A percentile compares a stretch with the other conserved stretches of the same genome.
These are phyloP conservation scores for Fragilaria radians DNA, from an alignment of 108 stramenopile species.

Conservation along the genomic window DNA sequence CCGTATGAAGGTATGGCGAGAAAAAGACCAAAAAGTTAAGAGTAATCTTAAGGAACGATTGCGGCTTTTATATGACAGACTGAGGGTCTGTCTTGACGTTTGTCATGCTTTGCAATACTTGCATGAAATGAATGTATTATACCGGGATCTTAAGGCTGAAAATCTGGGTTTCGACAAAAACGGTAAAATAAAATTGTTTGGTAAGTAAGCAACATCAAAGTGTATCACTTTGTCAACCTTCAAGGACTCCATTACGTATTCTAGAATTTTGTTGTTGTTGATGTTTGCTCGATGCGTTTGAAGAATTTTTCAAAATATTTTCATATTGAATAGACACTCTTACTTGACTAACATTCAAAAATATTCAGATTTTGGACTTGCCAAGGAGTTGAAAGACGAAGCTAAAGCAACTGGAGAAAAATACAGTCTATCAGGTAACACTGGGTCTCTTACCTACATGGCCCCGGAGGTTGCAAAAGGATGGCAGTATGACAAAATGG, in stretches of 20 bases:
- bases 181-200: background rate
- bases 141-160: conserved; percentile 22
- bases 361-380: conserved; percentile 65
- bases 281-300: no score
- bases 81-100: background rate
- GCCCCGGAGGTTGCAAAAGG: conserved; percentile 36
- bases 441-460: conserved; percentile 58
- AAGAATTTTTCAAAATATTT: no score
- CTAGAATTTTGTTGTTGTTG: background rate
- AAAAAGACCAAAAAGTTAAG: background rate
- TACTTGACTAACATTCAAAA: no score
- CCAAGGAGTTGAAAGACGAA: conserved; percentile 49
- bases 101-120: conserved; percentile 19
- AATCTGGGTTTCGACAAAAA: conserved; percentile 20
- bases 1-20: background rate
- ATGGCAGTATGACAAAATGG: conserved; percentile 40
- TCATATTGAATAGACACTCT: no score
- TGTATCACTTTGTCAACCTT: background rate
- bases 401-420: conserved; percentile 15
- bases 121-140: conserved; percentile 13
- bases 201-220: conserved; percentile 1
- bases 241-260: background rate
- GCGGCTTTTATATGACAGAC: background rate
- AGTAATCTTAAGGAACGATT: background rate
- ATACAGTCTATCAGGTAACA: conserved; percentile 58